These are phyloP conservation scores for Rostrohypoxylon terebratum DNA, from an alignment of 495 filamentous ascomycete genomes.

Conservation along the genomic window DNA sequence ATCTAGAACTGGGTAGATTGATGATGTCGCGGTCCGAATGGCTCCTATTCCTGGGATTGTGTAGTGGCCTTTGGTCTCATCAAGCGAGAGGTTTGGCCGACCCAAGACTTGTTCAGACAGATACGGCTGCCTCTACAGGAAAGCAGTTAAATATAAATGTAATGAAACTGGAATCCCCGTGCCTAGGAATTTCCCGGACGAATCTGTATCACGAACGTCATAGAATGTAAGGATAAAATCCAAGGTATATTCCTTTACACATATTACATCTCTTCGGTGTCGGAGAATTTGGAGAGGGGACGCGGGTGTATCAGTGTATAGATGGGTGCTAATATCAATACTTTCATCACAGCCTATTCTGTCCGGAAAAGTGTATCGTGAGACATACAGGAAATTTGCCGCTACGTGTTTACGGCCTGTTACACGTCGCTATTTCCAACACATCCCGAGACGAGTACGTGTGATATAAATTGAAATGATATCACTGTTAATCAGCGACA, in stretches of 20 bases:
- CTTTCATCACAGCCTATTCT: not conserved
- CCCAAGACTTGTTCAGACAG: not conserved
- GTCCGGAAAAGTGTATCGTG: conserved; percentile 10
- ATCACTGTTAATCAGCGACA: not conserved
- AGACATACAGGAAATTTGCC: conserved; percentile 7
- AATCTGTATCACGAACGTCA: not conserved
- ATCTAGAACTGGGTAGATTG: not conserved
- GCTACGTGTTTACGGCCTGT: conserved; percentile 11
- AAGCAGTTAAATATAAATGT: not conserved
- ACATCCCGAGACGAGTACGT: not conserved
- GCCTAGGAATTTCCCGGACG: not conserved
- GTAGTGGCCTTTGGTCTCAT: conserved; percentile 8
- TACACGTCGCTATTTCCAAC: conserved; percentile 14
- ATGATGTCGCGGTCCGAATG: not conserved
- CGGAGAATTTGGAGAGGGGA: not conserved
- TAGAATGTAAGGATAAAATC: not conserved
- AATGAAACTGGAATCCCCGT: conserved; percentile 4
- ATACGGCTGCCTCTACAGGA: not conserved
- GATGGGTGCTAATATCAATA: not conserved
- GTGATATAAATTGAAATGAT: not conserved
- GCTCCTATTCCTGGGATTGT: not conserved
- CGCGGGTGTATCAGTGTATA: not conserved
- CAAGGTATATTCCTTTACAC: not conserved
- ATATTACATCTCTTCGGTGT: not conserved
- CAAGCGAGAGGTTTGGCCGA: conserved; percentile 8